Evolutionary conservation across 495 filamentous ascomycete species (phyloP).

Genomic region (Sabuloglossum arenarium): DNA sequence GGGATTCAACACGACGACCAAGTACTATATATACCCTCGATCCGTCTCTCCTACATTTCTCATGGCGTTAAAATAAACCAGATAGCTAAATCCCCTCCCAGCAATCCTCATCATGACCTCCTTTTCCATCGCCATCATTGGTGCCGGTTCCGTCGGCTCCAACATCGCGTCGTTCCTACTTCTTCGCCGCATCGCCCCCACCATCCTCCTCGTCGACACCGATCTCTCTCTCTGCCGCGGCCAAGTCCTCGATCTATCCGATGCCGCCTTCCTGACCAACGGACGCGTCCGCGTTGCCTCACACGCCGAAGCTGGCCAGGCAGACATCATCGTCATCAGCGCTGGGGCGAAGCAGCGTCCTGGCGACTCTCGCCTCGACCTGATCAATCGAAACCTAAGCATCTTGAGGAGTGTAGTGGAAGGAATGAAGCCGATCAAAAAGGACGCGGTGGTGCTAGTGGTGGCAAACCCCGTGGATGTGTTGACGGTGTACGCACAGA

Average conservation of each 20-base stretch:
- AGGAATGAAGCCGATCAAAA: slow-evolving; percentile 19
- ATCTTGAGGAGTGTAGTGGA: slow-evolving; percentile 19
- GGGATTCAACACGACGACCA: too few relatives aligned
- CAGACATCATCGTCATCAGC: slow-evolving; percentile 25
- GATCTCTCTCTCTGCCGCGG: slow-evolving; percentile 17
- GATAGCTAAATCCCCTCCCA: too few relatives aligned
- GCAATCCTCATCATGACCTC: too few relatives aligned
- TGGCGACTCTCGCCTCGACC: slow-evolving; percentile 22
- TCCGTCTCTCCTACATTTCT: too few relatives aligned
- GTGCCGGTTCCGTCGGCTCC: slow-evolving; percentile 23
- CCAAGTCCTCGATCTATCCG: slow-evolving; percentile 26
- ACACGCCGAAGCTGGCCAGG: slow-evolving; percentile 21
- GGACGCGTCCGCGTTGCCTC: slow-evolving; percentile 18
- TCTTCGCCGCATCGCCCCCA: slow-evolving; percentile 16
- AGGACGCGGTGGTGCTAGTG: slow-evolving; percentile 20
- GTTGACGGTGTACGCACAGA: slow-evolving; percentile 20
- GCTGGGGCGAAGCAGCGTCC: slow-evolving; percentile 22
- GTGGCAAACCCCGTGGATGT: slow-evolving; percentile 29
- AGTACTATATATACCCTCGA: too few relatives aligned
- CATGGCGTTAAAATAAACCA: too few relatives aligned
- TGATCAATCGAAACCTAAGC: slow-evolving; percentile 21
- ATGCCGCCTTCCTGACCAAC: slow-evolving; percentile 18
- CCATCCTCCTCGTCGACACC: slow-evolving; percentile 25
- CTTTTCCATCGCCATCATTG: slow-evolving; percentile 24
- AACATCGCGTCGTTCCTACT: slow-evolving; percentile 24